Percentiles rank a stretch among this genome's conserved stretches.
phyloP scores from a whole-genome alignment of 2,329 filamentous ascomycete genomes.

The Penicillium sp. region DNA sequence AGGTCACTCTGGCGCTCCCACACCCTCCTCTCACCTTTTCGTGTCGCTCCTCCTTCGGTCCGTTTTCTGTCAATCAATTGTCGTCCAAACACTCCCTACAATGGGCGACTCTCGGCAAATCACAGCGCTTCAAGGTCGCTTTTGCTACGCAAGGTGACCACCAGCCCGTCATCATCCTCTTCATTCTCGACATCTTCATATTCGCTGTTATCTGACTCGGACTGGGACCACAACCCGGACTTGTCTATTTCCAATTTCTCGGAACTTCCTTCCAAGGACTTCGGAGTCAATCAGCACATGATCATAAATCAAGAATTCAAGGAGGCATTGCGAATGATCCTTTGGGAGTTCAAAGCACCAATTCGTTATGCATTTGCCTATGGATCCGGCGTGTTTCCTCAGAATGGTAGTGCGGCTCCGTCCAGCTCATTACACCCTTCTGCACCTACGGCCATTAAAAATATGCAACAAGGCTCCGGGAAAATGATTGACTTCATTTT shows the following conservation, averaged over 20 bases:
- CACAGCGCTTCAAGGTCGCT: constrained; percentile 17
- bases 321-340: constrained; percentile 77
- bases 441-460: constrained; percentile 74
- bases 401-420: constrained; percentile 53
- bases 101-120: constrained; percentile 19
- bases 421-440: constrained; percentile 66
- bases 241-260: constrained; percentile 71
- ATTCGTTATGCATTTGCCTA: constrained; percentile 98
- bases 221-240: constrained; percentile 75
- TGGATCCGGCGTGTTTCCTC: constrained; percentile 92
- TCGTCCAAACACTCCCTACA: constrained; percentile 20
- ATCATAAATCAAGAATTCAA: constrained; percentile 95
- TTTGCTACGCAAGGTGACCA: constrained; percentile 17
- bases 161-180: constrained; percentile 21
- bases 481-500: constrained; percentile 99
- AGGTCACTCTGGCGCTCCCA: constrained; percentile 27
- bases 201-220: constrained; percentile 39
- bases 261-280: constrained; percentile 73
- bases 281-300: constrained; percentile 96
- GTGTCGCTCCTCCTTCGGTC: constrained; percentile 18
- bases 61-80: constrained; percentile 35
- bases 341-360: constrained; percentile 88
- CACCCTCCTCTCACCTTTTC: constrained; percentile 18
- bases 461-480: constrained; percentile 80
- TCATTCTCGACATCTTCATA: constrained; percentile 37